phyloP scores from a whole-genome alignment of 352 stramenopile species.

The Phytophthora agathidicida region DNA sequence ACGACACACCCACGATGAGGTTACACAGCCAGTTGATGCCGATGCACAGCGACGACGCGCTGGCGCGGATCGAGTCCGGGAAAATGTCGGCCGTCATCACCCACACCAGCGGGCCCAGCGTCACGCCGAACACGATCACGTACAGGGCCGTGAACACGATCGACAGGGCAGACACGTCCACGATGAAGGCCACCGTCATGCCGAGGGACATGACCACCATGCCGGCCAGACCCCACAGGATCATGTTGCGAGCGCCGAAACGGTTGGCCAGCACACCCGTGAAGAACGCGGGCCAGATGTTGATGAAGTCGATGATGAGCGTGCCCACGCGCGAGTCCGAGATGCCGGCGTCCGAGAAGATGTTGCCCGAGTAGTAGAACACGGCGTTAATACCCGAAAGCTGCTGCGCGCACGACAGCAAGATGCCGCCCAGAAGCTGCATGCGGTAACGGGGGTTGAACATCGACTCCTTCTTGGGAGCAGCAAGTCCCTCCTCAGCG shows the following conservation, averaged over 20 bases:
- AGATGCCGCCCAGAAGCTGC: no score
- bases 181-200: conserved; percentile 32
- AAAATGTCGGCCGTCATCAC: conserved; percentile 13
- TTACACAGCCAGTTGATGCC: conserved; percentile 22
- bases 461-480: conserved; percentile 3
- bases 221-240: conserved; percentile 9
- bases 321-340: no score
- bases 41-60: conserved; percentile 3
- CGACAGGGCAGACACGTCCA: conserved; percentile 17
- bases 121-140: conserved; percentile 26
- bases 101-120: conserved; percentile 6
- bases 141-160: conserved; percentile 38
- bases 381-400: no score
- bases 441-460: conserved; percentile 18
- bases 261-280: no score
- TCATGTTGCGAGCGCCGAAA: no score
- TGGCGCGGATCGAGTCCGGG: conserved; percentile 2
- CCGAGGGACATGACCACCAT: conserved; percentile 31
- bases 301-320: no score
- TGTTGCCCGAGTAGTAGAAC: no score
- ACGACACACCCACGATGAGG: conserved; percentile 14
- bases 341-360: no score
- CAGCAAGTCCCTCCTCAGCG: neutral
- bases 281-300: no score
- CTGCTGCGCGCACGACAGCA: no score